phyloP scores from a whole-genome alignment of 768 basidiomycete species.

The Gelatoporia subvermispora region DNA sequence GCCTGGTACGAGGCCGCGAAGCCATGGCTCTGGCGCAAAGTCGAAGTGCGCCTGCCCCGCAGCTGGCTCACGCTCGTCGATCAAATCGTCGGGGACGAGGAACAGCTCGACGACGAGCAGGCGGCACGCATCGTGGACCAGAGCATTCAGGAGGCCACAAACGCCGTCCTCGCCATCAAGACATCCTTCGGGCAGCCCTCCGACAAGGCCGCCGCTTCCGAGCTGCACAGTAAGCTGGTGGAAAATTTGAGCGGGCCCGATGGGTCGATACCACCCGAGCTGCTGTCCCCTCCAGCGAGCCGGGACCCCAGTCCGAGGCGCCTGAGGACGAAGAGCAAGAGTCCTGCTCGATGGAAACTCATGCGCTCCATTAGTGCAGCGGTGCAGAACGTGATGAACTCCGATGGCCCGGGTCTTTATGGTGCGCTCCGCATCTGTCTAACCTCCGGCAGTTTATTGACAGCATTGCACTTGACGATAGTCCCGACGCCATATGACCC shows the following conservation, averaged over 20 bases:
- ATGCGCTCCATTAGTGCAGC: conserved; percentile 76
- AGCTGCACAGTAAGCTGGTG: conserved; percentile 57
- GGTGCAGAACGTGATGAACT: conserved; percentile 64
- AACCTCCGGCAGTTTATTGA: conserved; percentile 5
- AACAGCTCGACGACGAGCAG: conserved; percentile 36
- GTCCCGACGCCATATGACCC: conserved; percentile 69
- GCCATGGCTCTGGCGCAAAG: conserved; percentile 81
- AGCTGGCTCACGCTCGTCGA: conserved; percentile 81
- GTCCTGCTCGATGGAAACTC: conserved; percentile 81
- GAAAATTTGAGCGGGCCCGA: conserved; percentile 59
- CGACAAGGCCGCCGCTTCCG: conserved; percentile 37
- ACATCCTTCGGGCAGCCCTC: conserved; percentile 28
- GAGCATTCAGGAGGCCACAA: conserved; percentile 63
- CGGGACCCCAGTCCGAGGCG: conserved; percentile 81
- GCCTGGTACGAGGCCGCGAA: conserved; percentile 81
- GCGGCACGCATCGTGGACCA: conserved; percentile 60
- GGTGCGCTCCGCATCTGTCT: conserved; percentile 38
- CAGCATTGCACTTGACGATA: conserved; percentile 20
- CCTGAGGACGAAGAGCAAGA: conserved; percentile 69
- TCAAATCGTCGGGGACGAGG: conserved; percentile 63
- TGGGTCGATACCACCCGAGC: conserved; percentile 63
- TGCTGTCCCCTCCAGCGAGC: conserved; percentile 75
- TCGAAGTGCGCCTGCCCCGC: conserved; percentile 81
- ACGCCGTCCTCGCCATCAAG: conserved; percentile 50
- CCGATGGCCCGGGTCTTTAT: conserved; percentile 64